A percentile compares a stretch with the other conserved stretches of the same genome.
Evolutionary conservation across 2,329 filamentous ascomycete genomes (phyloP).

Genomic region (Colletotrichum tropicale): DNA sequence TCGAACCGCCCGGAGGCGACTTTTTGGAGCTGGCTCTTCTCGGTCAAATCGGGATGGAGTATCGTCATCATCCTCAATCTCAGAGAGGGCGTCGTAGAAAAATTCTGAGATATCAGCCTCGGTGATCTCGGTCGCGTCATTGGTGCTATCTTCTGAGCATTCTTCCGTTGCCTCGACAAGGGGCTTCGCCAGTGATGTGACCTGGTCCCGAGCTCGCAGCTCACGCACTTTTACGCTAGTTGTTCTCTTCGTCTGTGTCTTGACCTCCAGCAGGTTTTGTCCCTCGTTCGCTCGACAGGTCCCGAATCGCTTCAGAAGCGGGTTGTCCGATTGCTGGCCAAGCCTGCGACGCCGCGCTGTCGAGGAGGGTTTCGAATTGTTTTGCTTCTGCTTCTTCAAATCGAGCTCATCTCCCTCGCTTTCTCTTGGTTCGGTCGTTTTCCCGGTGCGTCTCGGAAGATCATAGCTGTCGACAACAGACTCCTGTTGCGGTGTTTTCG

Average conservation of each 20-base stretch:
- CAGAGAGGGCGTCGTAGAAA: not conserved
- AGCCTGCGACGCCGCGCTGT: constrained; percentile 13
- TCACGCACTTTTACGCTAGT: not conserved
- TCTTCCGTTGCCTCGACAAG: not conserved
- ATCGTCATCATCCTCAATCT: not conserved
- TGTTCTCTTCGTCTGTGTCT: not conserved
- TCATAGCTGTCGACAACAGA: not conserved
- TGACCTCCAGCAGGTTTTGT: not conserved
- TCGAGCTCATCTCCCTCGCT: not conserved
- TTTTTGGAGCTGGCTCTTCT: not conserved
- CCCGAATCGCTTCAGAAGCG: not conserved
- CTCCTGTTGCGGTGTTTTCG: constrained; percentile 9
- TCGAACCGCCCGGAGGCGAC: not conserved
- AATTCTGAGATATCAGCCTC: constrained; percentile 16
- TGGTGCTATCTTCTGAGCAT: not conserved
- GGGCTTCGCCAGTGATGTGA: not conserved
- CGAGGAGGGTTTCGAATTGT: not conserved
- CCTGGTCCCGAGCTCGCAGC: not conserved
- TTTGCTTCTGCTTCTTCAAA: not conserved
- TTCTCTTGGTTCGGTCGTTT: not conserved
- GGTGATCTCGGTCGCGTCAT: constrained; percentile 12
- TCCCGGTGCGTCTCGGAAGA: not conserved
- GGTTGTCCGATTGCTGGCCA: not conserved
- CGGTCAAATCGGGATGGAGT: not conserved
- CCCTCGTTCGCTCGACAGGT: not conserved